Evolutionary conservation across 768 basidiomycete species (phyloP).

Genomic region (Leccinum olivaceopallidum): DNA sequence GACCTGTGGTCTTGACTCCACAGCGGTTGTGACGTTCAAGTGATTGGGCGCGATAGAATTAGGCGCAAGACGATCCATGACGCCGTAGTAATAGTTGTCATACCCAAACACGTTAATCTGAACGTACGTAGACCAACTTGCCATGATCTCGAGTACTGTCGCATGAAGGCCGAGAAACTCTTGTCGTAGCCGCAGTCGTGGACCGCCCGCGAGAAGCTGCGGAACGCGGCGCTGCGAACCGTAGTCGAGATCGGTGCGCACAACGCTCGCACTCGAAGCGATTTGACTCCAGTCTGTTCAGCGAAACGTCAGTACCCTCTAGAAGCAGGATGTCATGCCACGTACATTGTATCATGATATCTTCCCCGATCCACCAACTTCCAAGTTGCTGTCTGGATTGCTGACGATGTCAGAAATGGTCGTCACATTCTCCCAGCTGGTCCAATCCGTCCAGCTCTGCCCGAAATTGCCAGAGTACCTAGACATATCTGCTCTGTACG

Average conservation of each 20-base stretch:
- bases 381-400: conserved; percentile 41
- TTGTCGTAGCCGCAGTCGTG: conserved; percentile 90
- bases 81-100: conserved; percentile 89
- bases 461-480: conserved; percentile 89
- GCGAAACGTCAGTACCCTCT: neutral
- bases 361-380: conserved; percentile 50
- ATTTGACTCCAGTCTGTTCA: conserved; percentile 75
- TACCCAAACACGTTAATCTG: conserved; percentile 91
- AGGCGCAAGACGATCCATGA: conserved; percentile 89
- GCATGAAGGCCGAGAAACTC: conserved; percentile 73
- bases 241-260: neutral
- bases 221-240: neutral
- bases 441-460: conserved; percentile 81
- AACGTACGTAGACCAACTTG: conserved; percentile 85
- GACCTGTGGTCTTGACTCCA: conserved; percentile 73
- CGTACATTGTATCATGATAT: neutral
- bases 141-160: conserved; percentile 83
- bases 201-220: conserved; percentile 60
- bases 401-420: conserved; percentile 55
- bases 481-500: conserved; percentile 84
- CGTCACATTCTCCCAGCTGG: conserved; percentile 72
- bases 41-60: conserved; percentile 84
- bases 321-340: neutral
- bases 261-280: conserved; percentile 35
- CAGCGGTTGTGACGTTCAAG: conserved; percentile 89